phyloP scores from a whole-genome alignment of 768 basidiomycete species.

The Phlebiopsis flavidoalba region DNA sequence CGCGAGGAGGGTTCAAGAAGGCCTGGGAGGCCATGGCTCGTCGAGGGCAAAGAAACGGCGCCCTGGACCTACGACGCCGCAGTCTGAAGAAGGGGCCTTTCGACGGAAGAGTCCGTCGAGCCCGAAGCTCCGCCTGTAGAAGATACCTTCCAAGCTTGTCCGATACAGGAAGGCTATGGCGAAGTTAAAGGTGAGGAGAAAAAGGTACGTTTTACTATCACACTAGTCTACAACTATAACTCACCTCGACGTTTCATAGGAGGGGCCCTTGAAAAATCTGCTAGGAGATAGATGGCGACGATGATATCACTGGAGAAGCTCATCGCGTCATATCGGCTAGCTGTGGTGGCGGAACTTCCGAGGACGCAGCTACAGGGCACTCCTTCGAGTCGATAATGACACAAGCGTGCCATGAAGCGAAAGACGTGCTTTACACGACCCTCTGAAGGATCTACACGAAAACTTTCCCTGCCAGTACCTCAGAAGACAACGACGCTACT shows the following conservation, averaged over 20 bases:
- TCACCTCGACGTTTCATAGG: not conserved
- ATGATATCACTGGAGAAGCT: slow-evolving; percentile 44
- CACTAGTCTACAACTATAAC: not conserved
- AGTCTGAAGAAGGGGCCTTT: not conserved
- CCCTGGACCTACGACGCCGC: slow-evolving; percentile 14
- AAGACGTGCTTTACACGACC: slow-evolving; percentile 84
- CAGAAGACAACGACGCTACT: slow-evolving; percentile 42
- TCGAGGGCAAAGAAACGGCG: slow-evolving; percentile 55
- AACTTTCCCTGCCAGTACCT: slow-evolving; percentile 86
- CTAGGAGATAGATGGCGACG: not conserved
- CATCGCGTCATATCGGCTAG: slow-evolving; percentile 43
- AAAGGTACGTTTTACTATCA: not conserved
- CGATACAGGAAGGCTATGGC: slow-evolving; percentile 70
- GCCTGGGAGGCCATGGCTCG: slow-evolving; percentile 72
- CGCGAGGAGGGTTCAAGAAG: slow-evolving; percentile 40
- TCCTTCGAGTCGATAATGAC: slow-evolving; percentile 82
- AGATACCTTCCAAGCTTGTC: slow-evolving; percentile 61
- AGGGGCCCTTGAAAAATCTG: not conserved
- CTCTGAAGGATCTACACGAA: slow-evolving; percentile 72
- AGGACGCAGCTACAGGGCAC: slow-evolving; percentile 51
- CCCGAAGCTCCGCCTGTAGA: slow-evolving; percentile 11
- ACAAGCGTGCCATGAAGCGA: slow-evolving; percentile 74
- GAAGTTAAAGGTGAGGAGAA: slow-evolving; percentile 56
- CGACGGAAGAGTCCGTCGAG: not conserved
- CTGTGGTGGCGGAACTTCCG: slow-evolving; percentile 31